Conservation (phyloP, 106 monocot species). For the Ottelia alismoides region DNA sequence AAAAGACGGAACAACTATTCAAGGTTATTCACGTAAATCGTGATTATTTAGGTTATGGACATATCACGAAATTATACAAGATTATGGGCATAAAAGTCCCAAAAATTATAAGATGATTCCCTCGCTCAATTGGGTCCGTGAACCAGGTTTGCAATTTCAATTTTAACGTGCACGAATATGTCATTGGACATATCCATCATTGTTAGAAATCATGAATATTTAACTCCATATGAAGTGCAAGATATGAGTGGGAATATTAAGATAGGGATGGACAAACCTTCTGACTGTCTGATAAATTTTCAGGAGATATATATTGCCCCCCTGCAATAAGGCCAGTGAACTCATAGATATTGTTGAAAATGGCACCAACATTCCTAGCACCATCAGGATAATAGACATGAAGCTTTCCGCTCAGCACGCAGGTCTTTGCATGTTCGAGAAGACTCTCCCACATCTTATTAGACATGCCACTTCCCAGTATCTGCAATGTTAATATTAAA, state of each 20-base stretch:
- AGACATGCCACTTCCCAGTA: conserved; percentile 92
- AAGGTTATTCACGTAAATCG: too few relatives aligned
- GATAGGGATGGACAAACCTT: conserved; percentile 33
- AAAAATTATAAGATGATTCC: not conserved
- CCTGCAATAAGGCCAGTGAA: conserved; percentile 69
- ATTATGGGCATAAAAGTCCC: not conserved
- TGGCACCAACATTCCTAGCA: conserved; percentile 55
- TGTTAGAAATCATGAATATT: too few relatives aligned
- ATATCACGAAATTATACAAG: not conserved
- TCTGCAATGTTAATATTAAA: too few relatives aligned
- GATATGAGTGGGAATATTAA: not conserved
- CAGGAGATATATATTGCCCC: conserved; percentile 65
- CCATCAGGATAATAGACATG: conserved; percentile 85
- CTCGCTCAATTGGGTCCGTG: too few relatives aligned
- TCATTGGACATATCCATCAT: not conserved
- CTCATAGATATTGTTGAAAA: conserved; percentile 96
- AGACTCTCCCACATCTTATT: conserved; percentile 97
- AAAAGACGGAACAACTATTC: too few relatives aligned
- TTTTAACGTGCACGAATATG: not conserved
- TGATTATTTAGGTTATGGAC: too few relatives aligned
- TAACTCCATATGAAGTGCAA: not conserved
- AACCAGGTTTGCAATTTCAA: too few relatives aligned
- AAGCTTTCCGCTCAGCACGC: conserved; percentile 73
- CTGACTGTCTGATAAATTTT: conserved; percentile 54
- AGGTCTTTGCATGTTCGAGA: conserved; percentile 91